Evolutionary conservation across 2,329 filamentous ascomycete genomes (phyloP).

Genomic region (Verticillium alfalfae): DNA sequence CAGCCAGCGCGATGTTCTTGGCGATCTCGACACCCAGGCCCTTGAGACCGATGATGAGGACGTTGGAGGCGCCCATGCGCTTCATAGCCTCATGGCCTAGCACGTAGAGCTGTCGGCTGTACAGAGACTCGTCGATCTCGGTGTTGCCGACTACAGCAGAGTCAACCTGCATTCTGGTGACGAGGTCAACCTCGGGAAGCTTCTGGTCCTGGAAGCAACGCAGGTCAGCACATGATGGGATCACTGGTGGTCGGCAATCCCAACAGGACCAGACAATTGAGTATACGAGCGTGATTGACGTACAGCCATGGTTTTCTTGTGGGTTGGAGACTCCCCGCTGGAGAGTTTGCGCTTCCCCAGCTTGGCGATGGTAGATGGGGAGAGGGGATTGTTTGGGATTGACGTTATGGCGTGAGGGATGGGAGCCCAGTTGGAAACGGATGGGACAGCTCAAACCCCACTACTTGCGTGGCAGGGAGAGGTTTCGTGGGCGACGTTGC

Average conservation of each 20-base stretch:
- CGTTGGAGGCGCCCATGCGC: constrained; percentile 94
- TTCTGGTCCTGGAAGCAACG: constrained; percentile 37
- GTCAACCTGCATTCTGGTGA: constrained; percentile 62
- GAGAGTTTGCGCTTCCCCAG: constrained; percentile 66
- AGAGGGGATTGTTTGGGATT: not conserved
- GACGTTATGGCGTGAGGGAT: constrained; percentile 13
- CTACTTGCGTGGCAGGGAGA: constrained; percentile 8
- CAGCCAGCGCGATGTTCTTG: constrained; percentile 96
- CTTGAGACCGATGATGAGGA: constrained; percentile 86
- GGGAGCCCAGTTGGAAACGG: not conserved
- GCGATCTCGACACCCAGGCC: constrained; percentile 96
- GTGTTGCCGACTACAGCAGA: constrained; percentile 47
- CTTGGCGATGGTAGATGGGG: constrained; percentile 30
- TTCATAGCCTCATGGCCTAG: constrained; percentile 86
- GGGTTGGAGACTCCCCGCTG: constrained; percentile 50
- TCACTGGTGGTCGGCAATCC: not conserved
- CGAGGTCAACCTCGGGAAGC: constrained; percentile 55
- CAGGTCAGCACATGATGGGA: not conserved
- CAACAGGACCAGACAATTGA: not conserved
- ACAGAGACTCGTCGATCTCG: constrained; percentile 69
- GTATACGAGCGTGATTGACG: constrained; percentile 20
- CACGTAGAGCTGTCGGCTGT: constrained; percentile 69
- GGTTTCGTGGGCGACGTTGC: not conserved
- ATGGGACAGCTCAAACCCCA: constrained; percentile 28
- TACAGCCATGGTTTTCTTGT: constrained; percentile 59